Base-by-base conservation (phyloP, 2,329 filamentous ascomycete genomes). In the Dryadomyces sulphureus region DNA sequence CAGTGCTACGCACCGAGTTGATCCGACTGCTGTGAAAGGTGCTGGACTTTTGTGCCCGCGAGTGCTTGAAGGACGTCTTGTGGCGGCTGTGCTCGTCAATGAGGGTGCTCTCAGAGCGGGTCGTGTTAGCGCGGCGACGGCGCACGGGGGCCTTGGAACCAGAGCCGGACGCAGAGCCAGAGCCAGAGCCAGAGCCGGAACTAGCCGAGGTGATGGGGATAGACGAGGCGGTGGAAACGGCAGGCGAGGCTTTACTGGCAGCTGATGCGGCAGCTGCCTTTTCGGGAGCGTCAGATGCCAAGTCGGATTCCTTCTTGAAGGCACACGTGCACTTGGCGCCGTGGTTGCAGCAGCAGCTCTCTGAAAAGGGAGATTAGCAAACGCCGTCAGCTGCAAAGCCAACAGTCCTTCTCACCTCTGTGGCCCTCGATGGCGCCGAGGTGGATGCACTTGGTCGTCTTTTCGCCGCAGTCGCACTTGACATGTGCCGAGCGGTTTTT, bases 391-490 rank as follows among this genome's bases (percentile, higher is more conserved):
- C n/a, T n/a, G n/a, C n/a, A n/a, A n/a, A n/a, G n/a, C n/a, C n/a
- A n/a, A n/a, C n/a, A n/a, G 16, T 17, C 21, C 19, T 6, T 20
- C 72, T 73, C 62, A 77, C 69, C 75, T 65, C 69, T 71, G 61
- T 77, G 74, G 52, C 74, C 74, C 43, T 77, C 72, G 45, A 75
- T 57, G 32, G 69, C 68, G 45, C 70, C 69, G 57, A 79, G 55
- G 60, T 81, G 75, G 49, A 72, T 65, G 62, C 77, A 81, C 61
- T 77, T 77, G 69, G 83, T 82, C 51, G 80, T 79, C 73, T 94
- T 95, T 65, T 94, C 86, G 62, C 87, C 89, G 65, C 92, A 98
- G 65, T 96, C 89, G 68, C 92, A 98, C 65, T 92, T 94, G 60
- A 92, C 78, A 65, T 96, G 92, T 53, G 90, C 86, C 49, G 89